phyloP scores from a whole-genome alignment of 768 basidiomycete species.

The Lactarius deliciosus region DNA sequence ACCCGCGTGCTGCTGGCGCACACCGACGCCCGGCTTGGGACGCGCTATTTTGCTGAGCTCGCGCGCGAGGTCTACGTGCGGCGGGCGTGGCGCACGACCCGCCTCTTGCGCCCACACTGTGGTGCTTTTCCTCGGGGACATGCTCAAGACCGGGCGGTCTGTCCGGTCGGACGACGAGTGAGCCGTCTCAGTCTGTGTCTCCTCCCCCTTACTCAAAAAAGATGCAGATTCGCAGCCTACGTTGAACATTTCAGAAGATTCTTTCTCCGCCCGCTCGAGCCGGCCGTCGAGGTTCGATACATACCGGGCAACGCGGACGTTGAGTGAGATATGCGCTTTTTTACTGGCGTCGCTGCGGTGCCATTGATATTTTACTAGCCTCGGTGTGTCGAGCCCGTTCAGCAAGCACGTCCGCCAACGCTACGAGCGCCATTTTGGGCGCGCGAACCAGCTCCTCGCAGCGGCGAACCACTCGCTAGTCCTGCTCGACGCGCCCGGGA shows the following conservation, averaged over 20 bases:
- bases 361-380: slow-evolving; percentile 3
- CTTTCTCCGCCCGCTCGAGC: slow-evolving; percentile 46
- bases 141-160: slow-evolving; percentile 82
- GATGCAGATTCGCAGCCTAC: slow-evolving; percentile 69
- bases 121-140: slow-evolving; percentile 85
- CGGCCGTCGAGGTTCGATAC: slow-evolving; percentile 55
- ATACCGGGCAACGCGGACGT: slow-evolving; percentile 92
- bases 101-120: slow-evolving; percentile 58
- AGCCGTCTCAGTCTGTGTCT: no score
- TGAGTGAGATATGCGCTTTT: slow-evolving; percentile 47
- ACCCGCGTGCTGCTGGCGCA: slow-evolving; percentile 42
- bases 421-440: slow-evolving; percentile 65
- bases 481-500: slow-evolving; percentile 72
- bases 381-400: slow-evolving; percentile 23
- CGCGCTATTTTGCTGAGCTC: slow-evolving; percentile 46
- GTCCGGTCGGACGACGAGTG: slow-evolving; percentile 58
- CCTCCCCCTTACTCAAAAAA: no score
- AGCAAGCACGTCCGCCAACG: slow-evolving; percentile 48
- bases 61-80: slow-evolving; percentile 79
- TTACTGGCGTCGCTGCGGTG: no score
- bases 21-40: not conserved
- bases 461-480: slow-evolving; percentile 72
- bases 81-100: slow-evolving; percentile 75
- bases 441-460: slow-evolving; percentile 58
- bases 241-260: slow-evolving; percentile 65